Percentiles rank a stretch among this genome's conserved stretches.
Evolutionary conservation across 192 early-diverging fungal genomes (phyloP).

Genomic region (Coemansia sp.): DNA sequence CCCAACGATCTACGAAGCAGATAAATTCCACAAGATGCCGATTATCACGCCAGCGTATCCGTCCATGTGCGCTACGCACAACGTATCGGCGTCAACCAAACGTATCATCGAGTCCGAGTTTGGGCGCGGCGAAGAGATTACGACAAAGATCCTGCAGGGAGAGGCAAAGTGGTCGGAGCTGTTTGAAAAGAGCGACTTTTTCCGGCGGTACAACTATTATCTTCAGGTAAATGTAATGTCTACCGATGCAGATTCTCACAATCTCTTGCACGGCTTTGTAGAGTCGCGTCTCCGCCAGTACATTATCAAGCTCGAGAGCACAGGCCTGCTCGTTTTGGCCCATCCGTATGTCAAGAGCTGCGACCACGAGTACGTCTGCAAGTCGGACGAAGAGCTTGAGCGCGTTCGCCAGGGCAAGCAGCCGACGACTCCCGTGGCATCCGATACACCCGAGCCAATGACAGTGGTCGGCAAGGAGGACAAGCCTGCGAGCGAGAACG

Average conservation of each 20-base stretch:
- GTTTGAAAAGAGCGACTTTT: slow-evolving; percentile 89
- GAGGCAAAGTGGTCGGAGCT: slow-evolving; percentile 76
- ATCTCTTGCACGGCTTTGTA: slow-evolving; percentile 84
- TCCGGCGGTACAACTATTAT: slow-evolving; percentile 82
- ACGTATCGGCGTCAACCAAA: slow-evolving; percentile 86
- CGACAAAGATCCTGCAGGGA: slow-evolving; percentile 73
- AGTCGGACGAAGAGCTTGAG: slow-evolving; percentile 63
- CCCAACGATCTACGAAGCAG: slow-evolving; percentile 78
- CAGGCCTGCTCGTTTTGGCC: slow-evolving; percentile 68
- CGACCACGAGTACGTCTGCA: slow-evolving; percentile 65
- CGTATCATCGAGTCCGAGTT: slow-evolving; percentile 83
- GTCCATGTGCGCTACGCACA: slow-evolving; percentile 97
- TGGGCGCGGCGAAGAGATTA: slow-evolving; percentile 71
- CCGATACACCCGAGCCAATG: neutral
- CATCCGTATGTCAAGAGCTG: slow-evolving; percentile 91
- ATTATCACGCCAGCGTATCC: slow-evolving; percentile 99
- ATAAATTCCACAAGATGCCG: slow-evolving; percentile 88
- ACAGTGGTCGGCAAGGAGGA: neutral
- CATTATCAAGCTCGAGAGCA: slow-evolving; percentile 76
- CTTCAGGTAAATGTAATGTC: slow-evolving; percentile 85
- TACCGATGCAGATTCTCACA: slow-evolving; percentile 66
- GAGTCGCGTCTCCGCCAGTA: slow-evolving; percentile 90
- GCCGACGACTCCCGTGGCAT: neutral
- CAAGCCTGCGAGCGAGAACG: neutral
- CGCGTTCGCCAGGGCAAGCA: slow-evolving; percentile 67